phyloP scores from a whole-genome alignment of 2,329 filamentous ascomycete genomes.

The Aspergillus ochraceus region DNA sequence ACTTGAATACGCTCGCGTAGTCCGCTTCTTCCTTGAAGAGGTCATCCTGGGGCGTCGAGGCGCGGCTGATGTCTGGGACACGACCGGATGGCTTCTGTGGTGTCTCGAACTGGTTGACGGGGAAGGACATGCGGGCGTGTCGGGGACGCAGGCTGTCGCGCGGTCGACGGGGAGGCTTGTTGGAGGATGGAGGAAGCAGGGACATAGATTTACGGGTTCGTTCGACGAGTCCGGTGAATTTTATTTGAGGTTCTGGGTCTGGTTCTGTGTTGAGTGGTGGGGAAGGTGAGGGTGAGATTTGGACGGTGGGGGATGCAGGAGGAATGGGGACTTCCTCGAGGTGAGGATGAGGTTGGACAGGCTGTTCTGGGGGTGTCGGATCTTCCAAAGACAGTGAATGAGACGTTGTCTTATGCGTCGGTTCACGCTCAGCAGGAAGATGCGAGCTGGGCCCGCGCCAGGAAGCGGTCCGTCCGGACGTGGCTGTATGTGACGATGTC shows the following conservation, averaged over 20 bases:
- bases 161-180: slow-evolving; percentile 21
- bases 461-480: slow-evolving; percentile 2
- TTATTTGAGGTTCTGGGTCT: slow-evolving; percentile 9
- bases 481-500: slow-evolving; percentile 11
- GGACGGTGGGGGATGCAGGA: background rate
- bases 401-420: background rate
- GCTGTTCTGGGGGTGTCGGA: background rate
- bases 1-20: slow-evolving; percentile 81
- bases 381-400: background rate
- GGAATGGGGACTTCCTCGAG: background rate
- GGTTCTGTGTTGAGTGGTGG: background rate
- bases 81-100: slow-evolving; percentile 37
- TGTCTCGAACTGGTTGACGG: slow-evolving; percentile 59
- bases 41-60: slow-evolving; percentile 62
- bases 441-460: background rate
- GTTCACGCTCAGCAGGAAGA: background rate
- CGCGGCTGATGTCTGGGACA: slow-evolving; percentile 23
- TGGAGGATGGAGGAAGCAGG: slow-evolving; percentile 48
- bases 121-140: slow-evolving; percentile 43
- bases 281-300: slow-evolving; percentile 5
- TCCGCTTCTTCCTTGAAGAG: slow-evolving; percentile 71
- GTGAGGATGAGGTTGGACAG: background rate
- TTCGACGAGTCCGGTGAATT: slow-evolving; percentile 61
- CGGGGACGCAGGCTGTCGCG: slow-evolving; percentile 22
- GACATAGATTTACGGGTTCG: slow-evolving; percentile 82